Conservation (phyloP, 2,329 filamentous ascomycete genomes). For the Zopfia rhizophila region DNA sequence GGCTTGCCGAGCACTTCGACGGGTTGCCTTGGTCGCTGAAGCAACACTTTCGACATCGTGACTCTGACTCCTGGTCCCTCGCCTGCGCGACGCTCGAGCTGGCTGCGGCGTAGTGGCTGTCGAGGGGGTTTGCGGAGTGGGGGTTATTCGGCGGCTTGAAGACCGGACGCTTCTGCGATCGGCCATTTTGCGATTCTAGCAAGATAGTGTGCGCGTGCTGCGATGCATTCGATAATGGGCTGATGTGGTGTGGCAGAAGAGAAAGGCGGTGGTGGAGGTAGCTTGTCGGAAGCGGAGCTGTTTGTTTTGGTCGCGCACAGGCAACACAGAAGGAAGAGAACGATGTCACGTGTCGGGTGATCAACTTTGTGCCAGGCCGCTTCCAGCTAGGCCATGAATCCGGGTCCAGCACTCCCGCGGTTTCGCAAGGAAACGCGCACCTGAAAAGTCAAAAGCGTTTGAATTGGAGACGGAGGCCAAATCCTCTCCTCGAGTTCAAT, state of each 20-base stretch:
- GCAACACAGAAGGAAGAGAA: conserved; percentile 3
- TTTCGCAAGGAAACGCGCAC: too few relatives aligned
- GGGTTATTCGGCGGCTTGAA: conserved; percentile 46
- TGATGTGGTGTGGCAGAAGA: conserved; percentile 1
- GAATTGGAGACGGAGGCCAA: too few relatives aligned
- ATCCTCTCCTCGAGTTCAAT: too few relatives aligned
- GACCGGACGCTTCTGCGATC: conserved; percentile 45
- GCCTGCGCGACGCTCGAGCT: conserved; percentile 37
- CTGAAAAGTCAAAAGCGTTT: too few relatives aligned
- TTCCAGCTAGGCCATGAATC: too few relatives aligned
- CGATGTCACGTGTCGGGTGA: conserved; percentile 9
- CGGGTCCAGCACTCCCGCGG: too few relatives aligned
- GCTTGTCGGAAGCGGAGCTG: background rate
- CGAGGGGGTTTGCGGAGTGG: conserved; percentile 39
- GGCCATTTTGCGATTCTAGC: conserved; percentile 35
- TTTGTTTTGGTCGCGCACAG: conserved; percentile 10
- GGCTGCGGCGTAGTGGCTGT: conserved; percentile 28
- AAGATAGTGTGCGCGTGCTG: conserved; percentile 1
- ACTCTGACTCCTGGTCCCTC: conserved; percentile 53
- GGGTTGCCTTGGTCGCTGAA: conserved; percentile 31
- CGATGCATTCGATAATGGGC: conserved; percentile 2
- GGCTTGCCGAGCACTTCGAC: conserved; percentile 40
- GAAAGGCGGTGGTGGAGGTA: background rate
- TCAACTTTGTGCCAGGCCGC: too few relatives aligned
- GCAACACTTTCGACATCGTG: conserved; percentile 43